Conservation (phyloP, 495 filamentous ascomycete genomes). For the Penicillium cataractarum region DNA sequence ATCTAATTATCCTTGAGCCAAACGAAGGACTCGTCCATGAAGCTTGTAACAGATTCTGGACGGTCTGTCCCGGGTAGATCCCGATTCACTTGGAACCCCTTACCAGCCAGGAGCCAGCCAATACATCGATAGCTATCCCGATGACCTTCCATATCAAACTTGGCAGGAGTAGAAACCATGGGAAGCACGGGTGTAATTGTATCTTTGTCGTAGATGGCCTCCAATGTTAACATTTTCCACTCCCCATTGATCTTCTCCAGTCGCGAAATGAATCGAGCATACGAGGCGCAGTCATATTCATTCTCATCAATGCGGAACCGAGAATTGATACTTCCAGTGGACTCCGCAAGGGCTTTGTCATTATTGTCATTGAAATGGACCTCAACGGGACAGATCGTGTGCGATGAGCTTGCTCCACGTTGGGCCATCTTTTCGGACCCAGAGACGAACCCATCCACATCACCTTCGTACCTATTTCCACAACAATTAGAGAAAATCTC, state of each 20-base stretch:
- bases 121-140: slow-evolving; percentile 4
- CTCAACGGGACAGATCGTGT: background rate
- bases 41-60: background rate
- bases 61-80: background rate
- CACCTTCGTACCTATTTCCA: slow-evolving; percentile 3
- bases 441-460: background rate
- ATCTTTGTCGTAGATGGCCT: slow-evolving; percentile 4
- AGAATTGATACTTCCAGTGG: background rate
- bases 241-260: slow-evolving; percentile 8
- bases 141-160: background rate
- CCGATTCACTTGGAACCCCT: background rate
- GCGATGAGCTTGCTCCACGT: background rate
- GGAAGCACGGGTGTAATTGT: background rate
- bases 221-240: slow-evolving; percentile 8
- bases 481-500: background rate
- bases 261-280: slow-evolving; percentile 2
- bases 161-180: background rate
- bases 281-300: slow-evolving; percentile 9
- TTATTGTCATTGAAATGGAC: background rate
- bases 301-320: background rate
- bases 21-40: background rate
- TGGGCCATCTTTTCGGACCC: background rate
- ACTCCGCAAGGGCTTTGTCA: background rate
- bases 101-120: background rate
- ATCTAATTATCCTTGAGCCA: background rate